These are phyloP conservation scores for Pleurotus cornucopiae DNA, from an alignment of 768 basidiomycete species.

Conservation along the genomic window DNA sequence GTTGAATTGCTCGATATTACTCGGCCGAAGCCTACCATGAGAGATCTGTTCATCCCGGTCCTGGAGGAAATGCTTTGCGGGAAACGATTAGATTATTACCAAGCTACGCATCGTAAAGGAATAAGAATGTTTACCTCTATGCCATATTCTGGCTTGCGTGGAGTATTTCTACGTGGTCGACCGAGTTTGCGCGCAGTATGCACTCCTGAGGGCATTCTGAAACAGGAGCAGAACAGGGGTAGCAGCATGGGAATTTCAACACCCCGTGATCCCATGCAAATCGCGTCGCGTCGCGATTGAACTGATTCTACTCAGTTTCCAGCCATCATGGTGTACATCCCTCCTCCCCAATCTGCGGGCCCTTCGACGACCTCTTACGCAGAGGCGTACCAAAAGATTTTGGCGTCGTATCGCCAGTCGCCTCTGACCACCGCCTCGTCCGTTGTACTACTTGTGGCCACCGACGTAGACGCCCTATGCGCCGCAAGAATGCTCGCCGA, in stretches of 20 bases:
- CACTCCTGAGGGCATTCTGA: too few relatives aligned
- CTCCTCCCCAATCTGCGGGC: slow-evolving; percentile 65
- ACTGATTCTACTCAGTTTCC: not conserved
- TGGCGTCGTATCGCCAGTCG: slow-evolving; percentile 67
- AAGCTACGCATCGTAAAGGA: too few relatives aligned
- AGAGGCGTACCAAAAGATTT: slow-evolving; percentile 67
- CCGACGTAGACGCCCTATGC: slow-evolving; percentile 90
- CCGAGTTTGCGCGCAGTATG: too few relatives aligned
- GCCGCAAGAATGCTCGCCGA: slow-evolving; percentile 87
- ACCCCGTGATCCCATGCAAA: not conserved
- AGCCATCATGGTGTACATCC: slow-evolving; percentile 57
- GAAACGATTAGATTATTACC: too few relatives aligned
- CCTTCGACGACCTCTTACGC: slow-evolving; percentile 60
- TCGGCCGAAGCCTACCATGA: too few relatives aligned
- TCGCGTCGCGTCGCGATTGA: slow-evolving; percentile 14
- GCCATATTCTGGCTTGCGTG: too few relatives aligned
- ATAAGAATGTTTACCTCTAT: too few relatives aligned
- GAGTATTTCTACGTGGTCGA: too few relatives aligned
- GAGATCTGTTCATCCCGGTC: too few relatives aligned
- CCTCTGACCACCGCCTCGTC: slow-evolving; percentile 79
- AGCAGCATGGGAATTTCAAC: not conserved
- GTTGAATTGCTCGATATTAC: too few relatives aligned
- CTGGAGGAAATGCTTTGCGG: too few relatives aligned
- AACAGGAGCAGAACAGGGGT: too few relatives aligned
- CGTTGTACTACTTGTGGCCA: slow-evolving; percentile 80